A percentile compares a stretch with the other conserved stretches of the same genome.
Conservation (phyloP, 371 early-diverging fungal genomes). For the Syncephalastrum contaminatum region DNA sequence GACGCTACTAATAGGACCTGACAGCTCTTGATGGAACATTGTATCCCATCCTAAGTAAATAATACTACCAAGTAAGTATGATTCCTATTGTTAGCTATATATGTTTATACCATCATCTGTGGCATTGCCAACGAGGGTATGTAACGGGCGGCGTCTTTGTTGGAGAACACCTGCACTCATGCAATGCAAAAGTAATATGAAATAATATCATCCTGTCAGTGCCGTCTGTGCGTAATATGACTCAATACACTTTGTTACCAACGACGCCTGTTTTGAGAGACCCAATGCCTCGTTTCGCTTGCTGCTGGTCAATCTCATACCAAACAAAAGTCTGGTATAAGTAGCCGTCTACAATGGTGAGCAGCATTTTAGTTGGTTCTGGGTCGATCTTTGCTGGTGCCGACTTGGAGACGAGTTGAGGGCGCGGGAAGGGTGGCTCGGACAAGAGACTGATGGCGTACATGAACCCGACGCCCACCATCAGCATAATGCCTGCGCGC, state of each 20-base stretch:
- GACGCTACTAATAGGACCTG: constrained; percentile 30
- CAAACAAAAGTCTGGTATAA: constrained; percentile 36
- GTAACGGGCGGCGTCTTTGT: not conserved
- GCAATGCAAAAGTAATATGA: too few relatives aligned
- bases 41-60: constrained; percentile 19
- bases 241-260: constrained; percentile 8
- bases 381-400: constrained; percentile 10
- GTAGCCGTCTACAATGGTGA: constrained; percentile 25
- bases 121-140: not conserved
- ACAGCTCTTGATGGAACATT: constrained; percentile 26
- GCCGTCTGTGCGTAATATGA: too few relatives aligned
- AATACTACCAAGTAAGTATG: too few relatives aligned
- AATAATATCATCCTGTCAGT: too few relatives aligned
- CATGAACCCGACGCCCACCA: constrained; percentile 32
- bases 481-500: constrained; percentile 36
- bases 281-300: constrained; percentile 9
- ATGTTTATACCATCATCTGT: not conserved
- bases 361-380: constrained; percentile 13
- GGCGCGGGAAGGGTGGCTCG: constrained; percentile 39
- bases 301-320: constrained; percentile 13
- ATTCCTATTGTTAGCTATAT: too few relatives aligned
- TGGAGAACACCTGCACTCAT: not conserved
- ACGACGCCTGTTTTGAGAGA: constrained; percentile 19
- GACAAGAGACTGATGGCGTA: constrained; percentile 36
- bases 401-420: constrained; percentile 23